Conservation (phyloP, 176 grass and related monocot species). For the Leersia perrieri region DNA sequence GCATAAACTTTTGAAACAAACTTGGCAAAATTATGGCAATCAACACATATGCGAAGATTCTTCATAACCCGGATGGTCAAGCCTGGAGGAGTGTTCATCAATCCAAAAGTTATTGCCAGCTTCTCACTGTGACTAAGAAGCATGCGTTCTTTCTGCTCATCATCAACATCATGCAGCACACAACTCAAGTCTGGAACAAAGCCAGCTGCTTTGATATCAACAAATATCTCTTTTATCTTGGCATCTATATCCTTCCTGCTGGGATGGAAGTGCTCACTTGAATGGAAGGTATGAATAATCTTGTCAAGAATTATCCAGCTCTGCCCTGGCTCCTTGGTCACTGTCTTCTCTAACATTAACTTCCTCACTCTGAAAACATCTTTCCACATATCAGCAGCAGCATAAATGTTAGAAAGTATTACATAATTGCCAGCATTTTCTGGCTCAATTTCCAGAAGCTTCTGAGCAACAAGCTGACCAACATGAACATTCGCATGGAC, state of each 20-base stretch:
- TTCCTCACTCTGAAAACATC: slow-evolving; percentile 63
- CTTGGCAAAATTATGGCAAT: slow-evolving; percentile 86
- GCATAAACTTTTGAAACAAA: slow-evolving; percentile 63
- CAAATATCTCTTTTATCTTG: slow-evolving; percentile 54
- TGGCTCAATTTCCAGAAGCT: slow-evolving; percentile 67
- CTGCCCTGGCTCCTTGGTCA: slow-evolving; percentile 66
- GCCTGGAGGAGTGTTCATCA: slow-evolving; percentile 50
- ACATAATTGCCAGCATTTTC: slow-evolving; percentile 82
- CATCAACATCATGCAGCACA: slow-evolving; percentile 81
- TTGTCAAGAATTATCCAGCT: slow-evolving; percentile 75
- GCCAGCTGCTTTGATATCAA: slow-evolving; percentile 63
- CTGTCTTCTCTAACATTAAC: slow-evolving; percentile 59
- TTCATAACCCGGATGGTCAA: slow-evolving; percentile 55
- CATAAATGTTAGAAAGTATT: slow-evolving; percentile 87
- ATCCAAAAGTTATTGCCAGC: slow-evolving; percentile 68
- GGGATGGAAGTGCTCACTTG: slow-evolving; percentile 55
- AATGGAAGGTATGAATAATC: slow-evolving; percentile 60
- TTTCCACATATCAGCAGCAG: slow-evolving; percentile 67
- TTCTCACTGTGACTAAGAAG: slow-evolving; percentile 77
- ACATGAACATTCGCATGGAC: slow-evolving; percentile 56
- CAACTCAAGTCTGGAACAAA: slow-evolving; percentile 71
- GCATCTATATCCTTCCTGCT: slow-evolving; percentile 57
- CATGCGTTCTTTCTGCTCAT: slow-evolving; percentile 75
- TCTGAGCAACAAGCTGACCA: slow-evolving; percentile 59
- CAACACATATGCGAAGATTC: slow-evolving; percentile 76